These are phyloP conservation scores for Amylostereum chailletii DNA, from an alignment of 1,284 basidiomycete species.

Conservation along the genomic window DNA sequence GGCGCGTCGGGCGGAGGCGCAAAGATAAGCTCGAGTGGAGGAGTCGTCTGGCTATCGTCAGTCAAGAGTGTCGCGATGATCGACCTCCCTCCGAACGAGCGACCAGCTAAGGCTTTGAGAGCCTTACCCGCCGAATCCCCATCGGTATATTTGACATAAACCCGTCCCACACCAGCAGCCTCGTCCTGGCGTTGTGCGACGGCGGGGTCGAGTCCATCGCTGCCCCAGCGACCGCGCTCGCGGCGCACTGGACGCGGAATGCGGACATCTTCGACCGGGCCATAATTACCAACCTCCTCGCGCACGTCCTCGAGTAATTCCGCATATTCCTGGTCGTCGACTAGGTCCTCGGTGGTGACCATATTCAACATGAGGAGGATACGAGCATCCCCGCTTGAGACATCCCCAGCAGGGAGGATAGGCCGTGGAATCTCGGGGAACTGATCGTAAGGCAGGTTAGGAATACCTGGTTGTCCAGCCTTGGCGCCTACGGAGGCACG, in stretches of 20 bases:
- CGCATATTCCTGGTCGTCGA: constrained; percentile 86
- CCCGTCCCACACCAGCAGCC: constrained; percentile 86
- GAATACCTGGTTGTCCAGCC: constrained; percentile 54
- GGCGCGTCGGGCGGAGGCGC: constrained; percentile 75
- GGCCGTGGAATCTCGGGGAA: constrained; percentile 74
- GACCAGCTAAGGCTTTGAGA: constrained; percentile 79
- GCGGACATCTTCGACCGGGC: constrained; percentile 76
- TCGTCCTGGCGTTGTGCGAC: constrained; percentile 71
- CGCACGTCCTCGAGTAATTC: constrained; percentile 94
- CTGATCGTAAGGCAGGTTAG: constrained; percentile 55
- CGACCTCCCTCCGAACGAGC: constrained; percentile 87
- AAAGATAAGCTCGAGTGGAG: constrained; percentile 70
- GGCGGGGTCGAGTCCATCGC: constrained; percentile 50
- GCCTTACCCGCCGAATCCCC: constrained; percentile 58
- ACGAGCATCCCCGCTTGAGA: constrained; percentile 51
- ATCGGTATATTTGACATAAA: constrained; percentile 81
- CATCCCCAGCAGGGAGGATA: constrained; percentile 74
- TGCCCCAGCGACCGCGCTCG: constrained; percentile 76
- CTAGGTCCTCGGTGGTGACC: constrained; percentile 91
- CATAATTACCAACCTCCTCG: constrained; percentile 85
- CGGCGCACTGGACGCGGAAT: constrained; percentile 86
- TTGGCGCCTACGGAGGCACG: constrained; percentile 90
- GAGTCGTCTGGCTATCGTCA: constrained; percentile 76
- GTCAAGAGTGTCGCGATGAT: constrained; percentile 76
- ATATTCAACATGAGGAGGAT: constrained; percentile 98